Conservation (phyloP, 1,284 basidiomycete genomes). For the Psilocybe mexicana region DNA sequence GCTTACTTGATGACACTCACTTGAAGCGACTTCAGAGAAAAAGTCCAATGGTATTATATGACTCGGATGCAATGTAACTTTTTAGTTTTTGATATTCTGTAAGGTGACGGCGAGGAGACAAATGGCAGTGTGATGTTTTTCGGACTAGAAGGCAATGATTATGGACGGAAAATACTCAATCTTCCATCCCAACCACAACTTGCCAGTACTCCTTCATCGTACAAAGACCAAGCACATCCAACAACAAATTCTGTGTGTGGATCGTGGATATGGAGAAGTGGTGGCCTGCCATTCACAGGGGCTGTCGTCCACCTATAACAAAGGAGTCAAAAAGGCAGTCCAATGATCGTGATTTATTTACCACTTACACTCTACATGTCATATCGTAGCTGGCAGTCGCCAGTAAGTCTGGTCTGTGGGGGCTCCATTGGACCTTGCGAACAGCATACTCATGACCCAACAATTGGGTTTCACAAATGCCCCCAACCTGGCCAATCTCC, state of each 20-base stretch:
- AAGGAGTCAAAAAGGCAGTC: slow-evolving; percentile 3
- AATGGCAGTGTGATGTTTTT: too few relatives aligned
- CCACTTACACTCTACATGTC: slow-evolving; percentile 86
- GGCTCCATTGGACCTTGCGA: slow-evolving; percentile 79
- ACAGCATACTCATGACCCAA: slow-evolving; percentile 83
- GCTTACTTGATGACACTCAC: neutral
- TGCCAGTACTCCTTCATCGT: slow-evolving; percentile 82
- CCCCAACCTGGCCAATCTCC: slow-evolving; percentile 59
- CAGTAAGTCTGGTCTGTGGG: slow-evolving; percentile 33
- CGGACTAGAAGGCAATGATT: slow-evolving; percentile 2
- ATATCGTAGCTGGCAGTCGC: slow-evolving; percentile 45
- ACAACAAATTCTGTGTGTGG: slow-evolving; percentile 95
- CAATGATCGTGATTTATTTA: neutral
- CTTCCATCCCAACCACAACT: slow-evolving; percentile 91
- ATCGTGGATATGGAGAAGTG: slow-evolving; percentile 74
- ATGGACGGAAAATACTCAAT: slow-evolving; percentile 74
- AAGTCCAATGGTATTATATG: neutral
- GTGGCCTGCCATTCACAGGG: slow-evolving; percentile 51
- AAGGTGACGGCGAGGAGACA: too few relatives aligned
- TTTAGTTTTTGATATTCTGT: too few relatives aligned
- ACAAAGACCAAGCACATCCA: slow-evolving; percentile 87
- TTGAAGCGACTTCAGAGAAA: neutral
- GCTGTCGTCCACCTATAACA: slow-evolving; percentile 61
- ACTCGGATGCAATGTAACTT: neutral
- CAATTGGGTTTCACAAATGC: slow-evolving; percentile 65